These are phyloP conservation scores for Globisporangium paroecandrum DNA, from an alignment of 352 stramenopile species.

Conservation along the genomic window DNA sequence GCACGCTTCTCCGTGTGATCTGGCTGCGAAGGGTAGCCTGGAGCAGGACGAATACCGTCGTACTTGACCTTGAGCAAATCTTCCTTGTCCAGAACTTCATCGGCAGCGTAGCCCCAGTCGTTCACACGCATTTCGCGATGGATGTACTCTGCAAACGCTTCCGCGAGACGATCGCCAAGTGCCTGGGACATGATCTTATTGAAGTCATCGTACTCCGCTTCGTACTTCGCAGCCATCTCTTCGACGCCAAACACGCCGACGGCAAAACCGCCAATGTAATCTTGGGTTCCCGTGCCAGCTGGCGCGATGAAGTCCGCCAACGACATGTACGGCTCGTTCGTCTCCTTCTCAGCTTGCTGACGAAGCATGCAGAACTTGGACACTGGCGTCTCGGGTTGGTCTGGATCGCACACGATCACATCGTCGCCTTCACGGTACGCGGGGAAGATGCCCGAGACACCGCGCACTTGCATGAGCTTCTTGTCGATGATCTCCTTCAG, in stretches of 20 bases:
- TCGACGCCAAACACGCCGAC: slow-evolving; percentile 96
- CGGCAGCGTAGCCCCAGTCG: slow-evolving; percentile 94
- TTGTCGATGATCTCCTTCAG: slow-evolving; percentile 93
- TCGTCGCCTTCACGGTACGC: slow-evolving; percentile 93
- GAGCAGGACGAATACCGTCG: slow-evolving; percentile 95
- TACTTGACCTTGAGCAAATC: slow-evolving; percentile 99
- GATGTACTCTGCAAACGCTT: slow-evolving; percentile 96
- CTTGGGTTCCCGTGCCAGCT: slow-evolving; percentile 13
- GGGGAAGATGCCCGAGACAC: slow-evolving; percentile 94
- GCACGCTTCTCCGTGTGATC: slow-evolving; percentile 97
- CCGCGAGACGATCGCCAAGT: slow-evolving; percentile 56
- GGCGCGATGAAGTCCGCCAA: slow-evolving; percentile 95
- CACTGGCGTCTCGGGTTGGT: slow-evolving; percentile 67
- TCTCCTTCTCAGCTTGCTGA: slow-evolving; percentile 97
- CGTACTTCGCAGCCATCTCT: slow-evolving; percentile 89
- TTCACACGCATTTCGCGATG: slow-evolving; percentile 94
- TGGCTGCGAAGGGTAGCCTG: slow-evolving; percentile 97
- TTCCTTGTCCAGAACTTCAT: slow-evolving; percentile 88
- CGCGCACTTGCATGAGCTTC: slow-evolving; percentile 89
- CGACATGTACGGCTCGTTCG: slow-evolving; percentile 92
- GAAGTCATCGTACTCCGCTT: slow-evolving; percentile 96
- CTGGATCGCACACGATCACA: slow-evolving; percentile 91
- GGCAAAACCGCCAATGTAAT: slow-evolving; percentile 91
- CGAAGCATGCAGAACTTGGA: slow-evolving; percentile 96
- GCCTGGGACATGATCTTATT: slow-evolving; percentile 97